Evolutionary conservation across 2,329 filamentous ascomycete genomes (phyloP), one percentile per base, ranked within the genome.

Genomic region (Davidsoniella virescens): DNA sequence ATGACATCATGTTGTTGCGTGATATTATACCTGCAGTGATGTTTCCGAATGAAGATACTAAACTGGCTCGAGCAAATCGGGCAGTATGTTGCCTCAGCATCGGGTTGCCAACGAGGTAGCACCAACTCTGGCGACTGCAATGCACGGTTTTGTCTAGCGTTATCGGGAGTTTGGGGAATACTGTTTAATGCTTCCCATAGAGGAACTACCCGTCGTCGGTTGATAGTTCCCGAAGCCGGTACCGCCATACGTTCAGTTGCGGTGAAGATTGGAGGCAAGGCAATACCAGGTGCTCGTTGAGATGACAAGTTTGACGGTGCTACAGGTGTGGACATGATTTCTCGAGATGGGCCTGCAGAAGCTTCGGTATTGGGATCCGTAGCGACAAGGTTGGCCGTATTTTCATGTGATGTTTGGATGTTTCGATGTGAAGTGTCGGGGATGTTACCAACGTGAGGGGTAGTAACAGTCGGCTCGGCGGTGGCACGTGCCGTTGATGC

Each of bases 61-160:
- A 96, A 96, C 44, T 80, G 76, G 0, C 75, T 76, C 48, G 71
- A 69, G 61, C 90, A 96, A 52, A 95, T 94, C 2, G 87, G 86
- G 62, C 90, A 96, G 54, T 79, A 73, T 1, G 79, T 78, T 9
- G 85, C 87, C 57, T 93, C 87, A 3, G 75, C 71, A 64, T 96
- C 90, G 3, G 87, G 84, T 66, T 95, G 88, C 90, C 90, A 96
- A 52, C 72, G 71, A 1, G 88, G 87, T 39, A 87, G 65, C 16
- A 73, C 65, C 54, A 83, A 67, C 17, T 73, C 69, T 56, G 61
- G 49, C 26, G 36, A 50, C 37, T 39, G 41, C 9, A 46, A 25
- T 9, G 20, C 40, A 10, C 20, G 20, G 2, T 36, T 18, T 14
- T 37, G 23, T 36, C 20, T 37, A 2, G 9, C 16, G 2, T 20